Conservation (phyloP, 805 yeast genomes). For the Candida lessepsii region DNA sequence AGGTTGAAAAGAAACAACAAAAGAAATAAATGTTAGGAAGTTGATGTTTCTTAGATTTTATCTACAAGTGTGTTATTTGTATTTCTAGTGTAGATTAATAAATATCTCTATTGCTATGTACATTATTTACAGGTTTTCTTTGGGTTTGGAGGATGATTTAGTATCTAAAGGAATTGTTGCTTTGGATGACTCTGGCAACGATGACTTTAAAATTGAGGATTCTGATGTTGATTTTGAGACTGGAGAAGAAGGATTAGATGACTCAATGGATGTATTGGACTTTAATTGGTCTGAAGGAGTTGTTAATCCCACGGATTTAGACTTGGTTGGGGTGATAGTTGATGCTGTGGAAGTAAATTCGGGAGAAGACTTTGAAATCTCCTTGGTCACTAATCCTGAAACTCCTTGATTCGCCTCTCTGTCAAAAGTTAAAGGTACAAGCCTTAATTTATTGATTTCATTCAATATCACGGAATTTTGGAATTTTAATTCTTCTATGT, state of each 20-base stretch:
- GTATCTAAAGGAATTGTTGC: no score
- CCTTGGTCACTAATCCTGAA: no score
- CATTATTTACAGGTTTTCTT: constrained; percentile 2
- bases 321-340: constrained; percentile 5
- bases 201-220: neutral
- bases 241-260: no score
- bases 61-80: constrained; percentile 11
- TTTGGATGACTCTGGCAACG: neutral
- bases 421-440: constrained; percentile 11
- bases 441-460: constrained; percentile 8
- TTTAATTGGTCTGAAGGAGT: no score
- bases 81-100: constrained; percentile 15
- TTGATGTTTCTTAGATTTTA: constrained; percentile 7
- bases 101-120: constrained; percentile 8
- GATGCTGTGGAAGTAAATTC: no score
- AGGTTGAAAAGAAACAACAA: constrained; percentile 58
- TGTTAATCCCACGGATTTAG: constrained; percentile 4
- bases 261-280: no score
- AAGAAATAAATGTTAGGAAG: constrained; percentile 8
- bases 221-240: no score
- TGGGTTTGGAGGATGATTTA: neutral
- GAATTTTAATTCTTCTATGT: constrained; percentile 11
- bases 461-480: constrained; percentile 15
- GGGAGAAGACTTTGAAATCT: no score
- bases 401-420: neutral